Evolutionary conservation across 192 early-diverging fungal species (phyloP), one percentile per base, ranked within the genome.

Genomic region (Globomyces pollinis-pini): DNA sequence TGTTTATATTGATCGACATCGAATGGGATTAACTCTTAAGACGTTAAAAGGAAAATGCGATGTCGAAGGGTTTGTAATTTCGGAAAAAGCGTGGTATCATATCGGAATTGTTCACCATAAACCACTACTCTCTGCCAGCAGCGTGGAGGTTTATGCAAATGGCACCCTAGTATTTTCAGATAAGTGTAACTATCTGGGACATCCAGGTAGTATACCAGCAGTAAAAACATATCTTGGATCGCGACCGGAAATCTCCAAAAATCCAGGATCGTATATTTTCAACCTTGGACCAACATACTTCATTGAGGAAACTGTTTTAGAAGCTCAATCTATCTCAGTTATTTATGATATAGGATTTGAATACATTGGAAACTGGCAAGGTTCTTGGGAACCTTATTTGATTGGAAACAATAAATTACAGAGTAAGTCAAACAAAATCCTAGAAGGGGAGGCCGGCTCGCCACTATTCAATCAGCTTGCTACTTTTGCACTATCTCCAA

Each of bases 221-320:
- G 58, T 81, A 8, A 73, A 62, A 23, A 75, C 60, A 0, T 62
- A 75, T 31, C 43, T 83, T 8, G 83, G 81, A 5, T 60, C 62
- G 2, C 61, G 38, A 0, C 15, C 61, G 3, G 34, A 71, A 18
- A 6, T 38, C 41, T 8, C 29, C 15, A 13, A 65, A 13, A 16
- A 31, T 2, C 13, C 2, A 24, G 20, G 13, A 24, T 32, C 18
- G 8, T 33, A 59, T 20, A 50, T 70, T 0, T 86, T 82, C 81
- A 72, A 87, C 58, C 55, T 86, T 7, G 86, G 86, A 4, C 80
- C 84, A 29, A 73, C 69, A 15, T 87, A 88, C 53, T 59, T 88
- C 16, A 67, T 88, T 23, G 73, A 68, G 23, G 86, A 86, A 36
- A 65, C 67, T 7, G 42, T 66, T 12, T 30, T 88, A 31, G 84